phyloP scores from a whole-genome alignment of 441 rosid genomes.

The Pelargonium fulgidum region DNA sequence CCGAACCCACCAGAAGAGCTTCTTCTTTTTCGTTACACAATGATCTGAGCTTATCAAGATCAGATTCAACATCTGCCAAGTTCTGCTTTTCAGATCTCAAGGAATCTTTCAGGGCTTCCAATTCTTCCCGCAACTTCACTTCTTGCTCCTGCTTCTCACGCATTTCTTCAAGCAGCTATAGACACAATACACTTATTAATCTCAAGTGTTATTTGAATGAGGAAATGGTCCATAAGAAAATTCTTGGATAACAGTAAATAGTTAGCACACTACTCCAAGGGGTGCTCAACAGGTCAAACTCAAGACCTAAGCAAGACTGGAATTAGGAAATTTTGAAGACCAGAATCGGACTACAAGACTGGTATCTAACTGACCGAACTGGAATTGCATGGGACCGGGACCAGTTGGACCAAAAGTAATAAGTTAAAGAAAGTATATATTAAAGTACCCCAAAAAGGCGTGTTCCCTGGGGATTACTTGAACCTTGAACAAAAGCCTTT shows the following conservation, averaged over 20 bases:
- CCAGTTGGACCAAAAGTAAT: no score
- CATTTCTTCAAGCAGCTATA: conserved; percentile 65
- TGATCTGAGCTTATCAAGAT: conserved; percentile 51
- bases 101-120: conserved; percentile 49
- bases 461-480: no score
- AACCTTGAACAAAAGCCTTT: no score
- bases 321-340: no score
- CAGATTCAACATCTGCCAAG: conserved; percentile 38
- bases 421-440: no score
- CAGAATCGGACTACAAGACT: no score
- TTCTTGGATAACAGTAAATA: not conserved
- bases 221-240: not conserved
- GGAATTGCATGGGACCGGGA: no score
- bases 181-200: conserved; percentile 23
- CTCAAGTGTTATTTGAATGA: conserved; percentile 1
- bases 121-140: conserved; percentile 52
- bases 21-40: conserved; percentile 57
- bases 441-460: no score
- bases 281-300: no score
- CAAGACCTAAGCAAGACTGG: no score
- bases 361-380: no score
- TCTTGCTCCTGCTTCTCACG: conserved; percentile 61
- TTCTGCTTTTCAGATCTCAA: conserved; percentile 62
- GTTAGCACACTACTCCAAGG: not conserved
- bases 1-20: conserved; percentile 55